These are phyloP conservation scores for Kluyveromyces starmeri DNA, from an alignment of 805 yeast genomes.

Conservation along the genomic window DNA sequence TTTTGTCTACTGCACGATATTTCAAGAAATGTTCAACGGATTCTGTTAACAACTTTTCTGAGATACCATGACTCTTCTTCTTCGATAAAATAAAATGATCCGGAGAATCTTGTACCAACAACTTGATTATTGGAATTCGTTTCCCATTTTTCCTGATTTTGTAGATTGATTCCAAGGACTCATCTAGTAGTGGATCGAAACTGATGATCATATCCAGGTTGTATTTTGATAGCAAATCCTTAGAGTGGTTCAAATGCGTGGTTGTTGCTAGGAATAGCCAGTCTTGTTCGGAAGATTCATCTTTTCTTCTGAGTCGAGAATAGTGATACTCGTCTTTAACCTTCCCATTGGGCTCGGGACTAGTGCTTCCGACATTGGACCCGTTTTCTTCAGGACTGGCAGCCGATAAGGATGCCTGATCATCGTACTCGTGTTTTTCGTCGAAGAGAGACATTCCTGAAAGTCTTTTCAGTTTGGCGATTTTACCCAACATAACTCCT, in stretches of 20 bases:
- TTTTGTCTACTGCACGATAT: slow-evolving; percentile 2
- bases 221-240: slow-evolving; percentile 26
- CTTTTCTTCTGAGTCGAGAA: slow-evolving; percentile 9
- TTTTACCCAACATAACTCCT: slow-evolving; percentile 66
- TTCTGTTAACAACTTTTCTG: slow-evolving; percentile 17
- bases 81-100: slow-evolving; percentile 33
- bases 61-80: slow-evolving; percentile 10
- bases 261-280: slow-evolving; percentile 38
- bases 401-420: slow-evolving; percentile 3
- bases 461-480: slow-evolving; percentile 53
- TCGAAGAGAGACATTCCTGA: slow-evolving; percentile 55
- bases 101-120: slow-evolving; percentile 37
- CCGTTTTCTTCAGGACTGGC: slow-evolving; percentile 4
- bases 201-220: slow-evolving; percentile 38
- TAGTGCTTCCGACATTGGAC: not conserved
- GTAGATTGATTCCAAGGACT: slow-evolving; percentile 24
- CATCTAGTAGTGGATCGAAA: slow-evolving; percentile 37
- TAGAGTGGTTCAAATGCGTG: slow-evolving; percentile 33
- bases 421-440: slow-evolving; percentile 16
- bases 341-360: slow-evolving; percentile 14
- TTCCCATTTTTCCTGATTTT: slow-evolving; percentile 16
- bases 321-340: slow-evolving; percentile 24
- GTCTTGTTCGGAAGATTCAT: slow-evolving; percentile 19
- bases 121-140: slow-evolving; percentile 37
- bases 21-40: slow-evolving; percentile 23